Percentiles rank a stretch among this genome's conserved stretches.
Conservation (phyloP, 352 stramenopile genomes). For the Phytophthora idaei region DNA sequence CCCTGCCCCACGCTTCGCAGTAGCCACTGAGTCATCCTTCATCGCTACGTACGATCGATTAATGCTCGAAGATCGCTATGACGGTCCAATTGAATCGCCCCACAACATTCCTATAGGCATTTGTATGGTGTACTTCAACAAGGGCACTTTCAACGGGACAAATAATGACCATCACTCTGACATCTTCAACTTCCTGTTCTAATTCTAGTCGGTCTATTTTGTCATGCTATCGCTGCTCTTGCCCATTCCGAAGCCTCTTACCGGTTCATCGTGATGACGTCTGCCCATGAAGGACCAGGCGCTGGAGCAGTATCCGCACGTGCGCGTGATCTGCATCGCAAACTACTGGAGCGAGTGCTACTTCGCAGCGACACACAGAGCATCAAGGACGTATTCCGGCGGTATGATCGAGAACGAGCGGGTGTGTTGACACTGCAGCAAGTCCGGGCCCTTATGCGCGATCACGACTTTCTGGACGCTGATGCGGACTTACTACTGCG, state of each 20-base stretch:
- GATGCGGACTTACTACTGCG: constrained; percentile 60
- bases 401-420: constrained; percentile 57
- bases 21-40: constrained; percentile 7
- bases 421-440: constrained; percentile 53
- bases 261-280: constrained; percentile 12
- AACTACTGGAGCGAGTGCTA: constrained; percentile 61
- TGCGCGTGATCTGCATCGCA: constrained; percentile 57
- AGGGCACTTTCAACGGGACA: constrained; percentile 5
- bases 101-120: neutral
- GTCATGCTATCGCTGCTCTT: neutral
- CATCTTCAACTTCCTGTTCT: constrained; percentile 26
- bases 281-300: constrained; percentile 4
- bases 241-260: neutral
- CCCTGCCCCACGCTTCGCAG: constrained; percentile 3
- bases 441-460: constrained; percentile 56
- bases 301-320: constrained; percentile 3
- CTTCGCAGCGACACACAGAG: constrained; percentile 57
- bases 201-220: constrained; percentile 32
- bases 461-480: constrained; percentile 55
- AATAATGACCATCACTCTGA: constrained; percentile 18
- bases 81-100: constrained; percentile 11
- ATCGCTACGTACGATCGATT: constrained; percentile 11
- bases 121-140: constrained; percentile 8
- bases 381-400: constrained; percentile 70
- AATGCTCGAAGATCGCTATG: constrained; percentile 12